Base-by-base conservation (phyloP, 1,284 basidiomycete genomes). In the Microbotryomycetes sp. region DNA sequence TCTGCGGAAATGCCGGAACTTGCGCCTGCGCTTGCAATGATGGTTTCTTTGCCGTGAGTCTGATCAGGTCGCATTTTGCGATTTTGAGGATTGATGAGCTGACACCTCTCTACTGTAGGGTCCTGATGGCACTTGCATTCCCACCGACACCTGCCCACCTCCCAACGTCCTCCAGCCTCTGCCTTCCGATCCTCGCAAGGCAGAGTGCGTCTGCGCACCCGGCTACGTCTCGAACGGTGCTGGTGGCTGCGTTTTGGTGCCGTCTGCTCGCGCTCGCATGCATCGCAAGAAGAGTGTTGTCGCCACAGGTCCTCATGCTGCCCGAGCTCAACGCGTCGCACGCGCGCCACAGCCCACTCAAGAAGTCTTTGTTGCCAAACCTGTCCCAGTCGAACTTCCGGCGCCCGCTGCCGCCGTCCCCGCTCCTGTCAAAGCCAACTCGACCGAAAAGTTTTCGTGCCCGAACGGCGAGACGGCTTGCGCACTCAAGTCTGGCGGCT, bases 341-440 rank as follows among this genome's bases (percentile, higher is more conserved):
- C 64, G 61, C 30, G 52, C 45, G 11, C 54, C 61, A 27, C 57
- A 59, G 18, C 23, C n/a, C 24, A 28, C 56, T n/a, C 58, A 56
- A 15, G 56, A 56, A 45, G 35, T 41, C 11, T 41, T 41, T 41
- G 35, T 41, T 41, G 35, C 35, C 35, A 41, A 41, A 41, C 35
- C 35, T 41, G 35, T 18, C 18, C 35, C 35, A 41, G 35, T 41
- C 18, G 35, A 41, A 41, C 11, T 41, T 41, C 11, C 35, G 9
- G 35, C 35, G 9, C 11, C 11, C 35, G 35, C 18, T 41, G 35
- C 35, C 18, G 11, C 9, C 9, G 11, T 18, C 9, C 35, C 35
- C 9, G 18, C 35, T 11, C 35, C 35, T 41, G 35, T 41, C 18
- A 11, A 9, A 41, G 18, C 9, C 18, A 18, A 9, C 18, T 11